Percentiles rank a stretch among this genome's conserved stretches.
Conservation (phyloP, 495 filamentous ascomycete genomes). For the Hypoxylon lenormandii region DNA sequence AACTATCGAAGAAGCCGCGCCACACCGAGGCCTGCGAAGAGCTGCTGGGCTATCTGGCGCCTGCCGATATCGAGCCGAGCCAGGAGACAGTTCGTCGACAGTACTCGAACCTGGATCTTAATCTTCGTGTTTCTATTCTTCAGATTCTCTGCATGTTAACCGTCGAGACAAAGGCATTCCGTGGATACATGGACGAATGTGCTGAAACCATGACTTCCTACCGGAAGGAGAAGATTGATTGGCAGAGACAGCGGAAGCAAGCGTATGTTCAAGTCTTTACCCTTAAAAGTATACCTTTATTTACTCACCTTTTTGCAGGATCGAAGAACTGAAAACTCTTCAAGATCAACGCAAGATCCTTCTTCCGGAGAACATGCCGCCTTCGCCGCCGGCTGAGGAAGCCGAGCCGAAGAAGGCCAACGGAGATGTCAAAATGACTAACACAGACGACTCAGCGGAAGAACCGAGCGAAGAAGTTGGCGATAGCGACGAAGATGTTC, state of each 20-base stretch:
- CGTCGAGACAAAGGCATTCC: slow-evolving; percentile 84
- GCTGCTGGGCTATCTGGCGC: slow-evolving; percentile 81
- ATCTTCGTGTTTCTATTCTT: slow-evolving; percentile 80
- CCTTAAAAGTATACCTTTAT: slow-evolving; percentile 5
- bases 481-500: slow-evolving; percentile 73
- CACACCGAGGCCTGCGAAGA: slow-evolving; percentile 79
- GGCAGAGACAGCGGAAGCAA: slow-evolving; percentile 82
- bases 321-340: slow-evolving; percentile 83
- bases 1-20: slow-evolving; percentile 79
- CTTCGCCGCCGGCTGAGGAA: slow-evolving; percentile 68
- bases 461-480: slow-evolving; percentile 72
- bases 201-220: slow-evolving; percentile 90
- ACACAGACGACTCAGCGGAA: slow-evolving; percentile 69
- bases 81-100: slow-evolving; percentile 75
- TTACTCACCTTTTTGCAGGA: slow-evolving; percentile 59
- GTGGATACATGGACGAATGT: slow-evolving; percentile 89
- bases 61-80: slow-evolving; percentile 76
- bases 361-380: slow-evolving; percentile 79
- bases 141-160: slow-evolving; percentile 89
- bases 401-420: slow-evolving; percentile 58
- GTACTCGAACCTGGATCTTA: slow-evolving; percentile 81
- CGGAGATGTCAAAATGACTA: slow-evolving; percentile 72
- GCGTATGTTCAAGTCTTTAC: slow-evolving; percentile 70
- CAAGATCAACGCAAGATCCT: slow-evolving; percentile 89
- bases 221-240: slow-evolving; percentile 94